A percentile compares a stretch with the other conserved stretches of the same genome.
phyloP scores from a whole-genome alignment of 1,284 basidiomycete genomes.

The Chiua sp. region DNA sequence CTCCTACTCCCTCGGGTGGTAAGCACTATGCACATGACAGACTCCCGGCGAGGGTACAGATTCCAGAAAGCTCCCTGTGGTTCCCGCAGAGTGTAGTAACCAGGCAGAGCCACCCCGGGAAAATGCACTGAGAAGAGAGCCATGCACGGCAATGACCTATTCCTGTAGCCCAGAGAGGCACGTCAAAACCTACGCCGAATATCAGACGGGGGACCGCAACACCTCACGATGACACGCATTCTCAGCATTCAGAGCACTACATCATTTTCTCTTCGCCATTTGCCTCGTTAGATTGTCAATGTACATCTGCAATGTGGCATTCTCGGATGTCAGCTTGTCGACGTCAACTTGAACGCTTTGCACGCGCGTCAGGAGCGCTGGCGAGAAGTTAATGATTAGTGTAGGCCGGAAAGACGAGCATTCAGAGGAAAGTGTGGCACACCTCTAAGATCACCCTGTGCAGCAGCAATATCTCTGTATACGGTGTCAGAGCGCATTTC shows the following conservation, averaged over 20 bases:
- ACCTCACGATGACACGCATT: constrained; percentile 8
- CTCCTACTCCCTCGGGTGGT: not conserved
- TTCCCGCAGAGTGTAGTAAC: no score
- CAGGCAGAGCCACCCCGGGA: no score
- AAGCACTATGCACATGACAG: constrained; percentile 18
- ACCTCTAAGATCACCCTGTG: constrained; percentile 79
- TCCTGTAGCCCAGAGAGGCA: not conserved
- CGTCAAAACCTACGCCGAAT: not conserved
- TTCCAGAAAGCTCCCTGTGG: not conserved
- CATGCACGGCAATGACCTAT: not conserved
- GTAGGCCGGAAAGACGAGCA: not conserved
- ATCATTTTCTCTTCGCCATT: constrained; percentile 74
- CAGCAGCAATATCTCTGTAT: constrained; percentile 69
- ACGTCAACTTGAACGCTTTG: constrained; percentile 74
- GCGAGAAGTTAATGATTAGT: constrained; percentile 4
- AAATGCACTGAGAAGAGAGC: not conserved
- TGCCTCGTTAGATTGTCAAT: constrained; percentile 87
- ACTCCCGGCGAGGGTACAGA: not conserved
- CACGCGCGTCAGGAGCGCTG: constrained; percentile 72
- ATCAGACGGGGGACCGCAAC: not conserved
- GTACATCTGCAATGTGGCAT: constrained; percentile 85
- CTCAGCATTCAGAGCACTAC: not conserved
- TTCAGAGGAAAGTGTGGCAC: not conserved
- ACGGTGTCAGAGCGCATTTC: not conserved
- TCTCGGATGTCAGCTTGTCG: constrained; percentile 77